phyloP scores from a whole-genome alignment of 371 early-diverging fungal genomes.

The Parasitella parasitica region DNA sequence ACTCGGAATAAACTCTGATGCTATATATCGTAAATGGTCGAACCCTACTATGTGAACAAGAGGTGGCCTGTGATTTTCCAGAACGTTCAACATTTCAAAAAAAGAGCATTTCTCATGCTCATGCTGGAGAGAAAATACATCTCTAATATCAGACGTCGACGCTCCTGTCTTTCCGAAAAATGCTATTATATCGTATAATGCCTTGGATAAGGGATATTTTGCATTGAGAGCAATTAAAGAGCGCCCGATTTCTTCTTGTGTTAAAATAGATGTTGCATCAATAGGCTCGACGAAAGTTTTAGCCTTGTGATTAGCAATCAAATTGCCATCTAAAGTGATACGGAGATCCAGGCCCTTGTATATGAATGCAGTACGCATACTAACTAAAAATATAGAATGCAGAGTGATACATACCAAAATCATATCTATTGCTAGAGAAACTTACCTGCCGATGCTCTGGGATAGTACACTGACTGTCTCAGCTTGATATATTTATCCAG shows the following conservation, averaged over 20 bases:
- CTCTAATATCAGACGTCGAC: neutral
- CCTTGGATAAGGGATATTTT: neutral
- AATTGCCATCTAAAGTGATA: neutral
- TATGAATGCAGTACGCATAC: neutral
- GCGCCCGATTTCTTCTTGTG: neutral
- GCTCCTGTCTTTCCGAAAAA: neutral
- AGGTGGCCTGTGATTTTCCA: neutral
- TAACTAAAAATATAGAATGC: neutral
- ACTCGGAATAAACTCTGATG: neutral
- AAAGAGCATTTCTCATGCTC: neutral
- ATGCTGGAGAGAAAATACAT: neutral
- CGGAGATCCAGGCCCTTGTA: neutral
- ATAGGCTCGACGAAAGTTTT: neutral
- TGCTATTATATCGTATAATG: neutral
- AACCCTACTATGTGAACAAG: constrained; percentile 13
- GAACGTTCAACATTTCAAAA: neutral
- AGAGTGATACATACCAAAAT: neutral
- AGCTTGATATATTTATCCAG: neutral
- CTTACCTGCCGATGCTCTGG: constrained; percentile 16
- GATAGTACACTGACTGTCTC: neutral
- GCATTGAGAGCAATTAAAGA: neutral
- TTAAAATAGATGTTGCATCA: neutral
- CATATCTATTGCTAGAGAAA: neutral
- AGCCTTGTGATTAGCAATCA: neutral
- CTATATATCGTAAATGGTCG: constrained; percentile 6